A percentile compares a stretch with the other conserved stretches of the same genome.
These are phyloP conservation scores for Fusarium equiseti DNA, from an alignment of 2,329 filamentous ascomycete species.

Conservation along the genomic window DNA sequence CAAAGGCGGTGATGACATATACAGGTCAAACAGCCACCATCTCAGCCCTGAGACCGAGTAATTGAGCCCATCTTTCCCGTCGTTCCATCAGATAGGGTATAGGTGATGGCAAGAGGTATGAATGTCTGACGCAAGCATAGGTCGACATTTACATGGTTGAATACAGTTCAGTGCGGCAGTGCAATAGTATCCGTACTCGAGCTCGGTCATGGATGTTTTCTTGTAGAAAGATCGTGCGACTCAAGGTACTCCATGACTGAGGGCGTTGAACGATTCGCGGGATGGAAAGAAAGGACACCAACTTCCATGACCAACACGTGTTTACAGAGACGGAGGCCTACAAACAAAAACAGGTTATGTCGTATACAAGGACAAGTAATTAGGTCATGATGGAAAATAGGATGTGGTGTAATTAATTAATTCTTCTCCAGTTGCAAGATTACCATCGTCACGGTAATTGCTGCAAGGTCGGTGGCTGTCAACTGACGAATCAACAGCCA, in stretches of 20 bases:
- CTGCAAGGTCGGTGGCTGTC: slow-evolving; percentile 22
- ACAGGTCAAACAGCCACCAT: slow-evolving; percentile 4
- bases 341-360: slow-evolving; percentile 34
- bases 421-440: slow-evolving; percentile 42
- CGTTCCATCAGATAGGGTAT: slow-evolving; percentile 3
- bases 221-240: slow-evolving; percentile 39
- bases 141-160: slow-evolving; percentile 1
- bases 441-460: slow-evolving; percentile 42
- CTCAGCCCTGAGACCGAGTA: slow-evolving; percentile 9
- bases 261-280: slow-evolving; percentile 9
- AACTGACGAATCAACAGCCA: slow-evolving; percentile 33
- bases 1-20: slow-evolving; percentile 43
- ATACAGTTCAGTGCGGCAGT: not conserved
- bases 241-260: not conserved
- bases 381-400: not conserved
- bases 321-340: slow-evolving; percentile 28
- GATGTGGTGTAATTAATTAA: slow-evolving; percentile 19
- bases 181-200: slow-evolving; percentile 33
- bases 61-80: slow-evolving; percentile 11
- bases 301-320: slow-evolving; percentile 36
- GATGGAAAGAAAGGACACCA: slow-evolving; percentile 34
- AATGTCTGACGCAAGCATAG: slow-evolving; percentile 20
- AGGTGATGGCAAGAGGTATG: not conserved
- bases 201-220: slow-evolving; percentile 24
- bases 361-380: not conserved